Percentiles rank a stretch among this genome's conserved stretches.
Evolutionary conservation across 257 asterid species (phyloP).

Genomic region (Solanum sejunctum): DNA sequence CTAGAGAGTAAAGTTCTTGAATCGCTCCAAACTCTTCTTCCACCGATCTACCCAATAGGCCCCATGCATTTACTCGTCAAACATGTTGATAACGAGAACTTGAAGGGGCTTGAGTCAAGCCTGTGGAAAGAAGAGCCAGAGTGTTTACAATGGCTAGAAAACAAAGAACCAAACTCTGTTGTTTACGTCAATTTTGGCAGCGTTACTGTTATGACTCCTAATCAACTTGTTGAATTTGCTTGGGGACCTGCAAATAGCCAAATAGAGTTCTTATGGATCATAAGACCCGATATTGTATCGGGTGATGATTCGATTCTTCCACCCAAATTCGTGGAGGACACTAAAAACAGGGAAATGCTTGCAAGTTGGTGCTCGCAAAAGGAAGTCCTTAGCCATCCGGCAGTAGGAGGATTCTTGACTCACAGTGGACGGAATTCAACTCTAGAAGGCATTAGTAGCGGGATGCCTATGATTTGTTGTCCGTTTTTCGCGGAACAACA

Average conservation of each 20-base stretch:
- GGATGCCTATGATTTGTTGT: conserved; percentile 1
- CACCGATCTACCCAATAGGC: neutral
- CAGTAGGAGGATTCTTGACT: neutral
- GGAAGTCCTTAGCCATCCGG: neutral
- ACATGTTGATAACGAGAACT: neutral
- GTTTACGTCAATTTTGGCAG: neutral
- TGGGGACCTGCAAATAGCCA: neutral
- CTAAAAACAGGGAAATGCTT: neutral
- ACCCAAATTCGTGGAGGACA: neutral
- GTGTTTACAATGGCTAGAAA: neutral
- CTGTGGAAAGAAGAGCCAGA: neutral
- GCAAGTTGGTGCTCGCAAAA: neutral
- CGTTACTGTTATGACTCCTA: neutral
- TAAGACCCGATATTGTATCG: neutral
- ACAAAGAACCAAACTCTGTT: neutral
- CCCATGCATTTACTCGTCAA: conserved; percentile 2
- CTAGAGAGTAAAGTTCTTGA: neutral
- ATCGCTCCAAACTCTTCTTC: neutral
- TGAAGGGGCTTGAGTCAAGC: neutral
- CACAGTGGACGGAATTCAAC: neutral
- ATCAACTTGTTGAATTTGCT: neutral
- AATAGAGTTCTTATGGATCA: neutral
- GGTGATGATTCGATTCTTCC: neutral
- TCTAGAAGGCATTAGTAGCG: neutral
- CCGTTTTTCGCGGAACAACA: conserved; percentile 5